A percentile compares a stretch with the other conserved stretches of the same genome.
phyloP scores from a whole-genome alignment of 2,329 filamentous ascomycete species.

The Calonectria honghensis region DNA sequence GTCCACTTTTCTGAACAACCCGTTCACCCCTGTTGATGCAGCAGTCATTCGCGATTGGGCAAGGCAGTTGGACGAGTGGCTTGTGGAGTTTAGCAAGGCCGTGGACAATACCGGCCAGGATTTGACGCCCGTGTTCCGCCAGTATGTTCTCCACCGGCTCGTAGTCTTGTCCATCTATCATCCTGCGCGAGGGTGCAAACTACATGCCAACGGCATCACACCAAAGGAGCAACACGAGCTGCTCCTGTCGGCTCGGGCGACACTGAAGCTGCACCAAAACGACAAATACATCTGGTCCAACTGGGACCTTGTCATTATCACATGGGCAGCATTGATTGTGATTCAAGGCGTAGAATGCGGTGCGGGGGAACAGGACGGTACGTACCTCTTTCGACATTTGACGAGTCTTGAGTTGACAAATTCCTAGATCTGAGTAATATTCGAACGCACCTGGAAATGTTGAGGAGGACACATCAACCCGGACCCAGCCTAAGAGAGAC shows the following conservation, averaged over 20 bases:
- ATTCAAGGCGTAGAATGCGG: slow-evolving; percentile 34
- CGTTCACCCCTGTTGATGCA: slow-evolving; percentile 30
- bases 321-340: slow-evolving; percentile 33
- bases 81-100: slow-evolving; percentile 30
- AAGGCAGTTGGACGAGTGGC: slow-evolving; percentile 32
- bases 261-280: slow-evolving; percentile 29
- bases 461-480: slow-evolving; percentile 24
- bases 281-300: slow-evolving; percentile 34
- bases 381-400: neutral
- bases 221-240: slow-evolving; percentile 34
- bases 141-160: slow-evolving; percentile 30
- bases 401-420: neutral
- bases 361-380: slow-evolving; percentile 23
- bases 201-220: slow-evolving; percentile 29
- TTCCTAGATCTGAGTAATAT: slow-evolving; percentile 31
- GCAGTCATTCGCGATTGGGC: slow-evolving; percentile 37
- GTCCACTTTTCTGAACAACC: neutral
- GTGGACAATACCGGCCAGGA: slow-evolving; percentile 19
- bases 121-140: slow-evolving; percentile 21
- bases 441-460: slow-evolving; percentile 34
- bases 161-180: slow-evolving; percentile 34
- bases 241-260: slow-evolving; percentile 30
- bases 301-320: slow-evolving; percentile 35
- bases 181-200: slow-evolving; percentile 29
- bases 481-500: slow-evolving; percentile 24